phyloP scores from a whole-genome alignment of 2,329 filamentous ascomycete genomes.

The Elsinoe ampelina region DNA sequence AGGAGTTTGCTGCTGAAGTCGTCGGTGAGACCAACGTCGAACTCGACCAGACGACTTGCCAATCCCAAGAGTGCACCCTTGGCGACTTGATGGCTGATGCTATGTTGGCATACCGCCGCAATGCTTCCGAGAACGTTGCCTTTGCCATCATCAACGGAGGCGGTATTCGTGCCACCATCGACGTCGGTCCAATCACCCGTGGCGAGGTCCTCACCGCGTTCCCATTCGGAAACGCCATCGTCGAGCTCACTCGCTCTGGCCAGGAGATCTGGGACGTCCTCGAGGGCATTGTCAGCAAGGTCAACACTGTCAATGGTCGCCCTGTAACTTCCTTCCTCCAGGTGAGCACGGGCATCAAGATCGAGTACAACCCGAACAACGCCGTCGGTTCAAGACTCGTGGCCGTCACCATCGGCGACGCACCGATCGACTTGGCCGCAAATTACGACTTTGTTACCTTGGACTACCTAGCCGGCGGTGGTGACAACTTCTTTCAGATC shows the following conservation, averaged over 20 bases:
- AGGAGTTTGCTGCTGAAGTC: constrained; percentile 49
- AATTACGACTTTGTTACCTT: constrained; percentile 53
- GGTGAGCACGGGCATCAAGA: constrained; percentile 46
- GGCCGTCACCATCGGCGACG: constrained; percentile 42
- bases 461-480: constrained; percentile 54
- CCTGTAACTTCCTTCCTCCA: constrained; percentile 52
- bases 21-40: constrained; percentile 46
- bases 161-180: constrained; percentile 55
- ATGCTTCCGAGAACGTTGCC: constrained; percentile 38
- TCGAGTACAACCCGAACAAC: constrained; percentile 49
- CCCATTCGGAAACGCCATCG: constrained; percentile 57
- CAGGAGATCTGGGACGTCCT: constrained; percentile 48
- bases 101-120: constrained; percentile 51
- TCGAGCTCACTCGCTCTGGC: constrained; percentile 47
- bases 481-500: constrained; percentile 50
- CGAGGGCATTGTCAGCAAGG: constrained; percentile 48
- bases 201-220: constrained; percentile 56
- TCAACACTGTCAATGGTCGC: constrained; percentile 47
- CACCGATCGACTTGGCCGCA: constrained; percentile 37
- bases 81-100: constrained; percentile 41
- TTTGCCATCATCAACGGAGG: constrained; percentile 57
- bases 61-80: constrained; percentile 46
- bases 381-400: constrained; percentile 44
- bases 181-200: constrained; percentile 51
- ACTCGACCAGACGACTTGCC: constrained; percentile 52